Base-by-base conservation (phyloP, 345 rosid species). In the Eucalyptus rudis region DNA sequence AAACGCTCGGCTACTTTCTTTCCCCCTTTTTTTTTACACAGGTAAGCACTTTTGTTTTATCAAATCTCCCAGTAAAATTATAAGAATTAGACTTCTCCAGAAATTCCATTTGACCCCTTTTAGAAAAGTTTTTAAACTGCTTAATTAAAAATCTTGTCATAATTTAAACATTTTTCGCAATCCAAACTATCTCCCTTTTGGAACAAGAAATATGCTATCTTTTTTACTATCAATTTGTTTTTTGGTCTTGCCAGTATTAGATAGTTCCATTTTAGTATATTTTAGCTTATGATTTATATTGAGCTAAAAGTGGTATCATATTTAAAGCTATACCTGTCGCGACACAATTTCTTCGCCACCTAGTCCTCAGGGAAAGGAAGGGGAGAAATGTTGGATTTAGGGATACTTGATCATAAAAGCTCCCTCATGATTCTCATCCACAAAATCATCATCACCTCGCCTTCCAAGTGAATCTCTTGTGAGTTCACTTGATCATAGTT, bases 361-460 rank as follows among this genome's bases (percentile, higher is more conserved):
- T 0, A 0, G 22, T 51, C 54, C 54, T 16, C 54, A 1, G 1
- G 54, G 8, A 51, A 51, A 51, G 54, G 0, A 51, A 51, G 20
- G 54, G 22, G 54, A 51, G 54, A 17, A 51, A 51, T 51, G 54
- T 51, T 51, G 54, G 54, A 51, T 16, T 51, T 16, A 51, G 22
- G 0, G 54, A 51, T 51, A 7, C 8, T 51, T 51, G 22, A 51
- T 0, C 54, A 51, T 51, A 51, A 51, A 51, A 51, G 4, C 8
- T 51, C 52, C 52, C 19, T 50, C 52, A 50, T 50, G 19, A 50
- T 50, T 50, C 52, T 50, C 52, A 50, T 50, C 52, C 52, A 50
- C 52, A 14, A 0, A 49, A 49, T 17, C 17, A 49, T 49, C 51
- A 49, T 49, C 51, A 49, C 17, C 51, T 49, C 7, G 1, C 51